Percentiles rank a stretch among this genome's conserved stretches.
Evolutionary conservation across 1,139 yeast species (phyloP).

Genomic region (Wickerhamiella infanticola): DNA sequence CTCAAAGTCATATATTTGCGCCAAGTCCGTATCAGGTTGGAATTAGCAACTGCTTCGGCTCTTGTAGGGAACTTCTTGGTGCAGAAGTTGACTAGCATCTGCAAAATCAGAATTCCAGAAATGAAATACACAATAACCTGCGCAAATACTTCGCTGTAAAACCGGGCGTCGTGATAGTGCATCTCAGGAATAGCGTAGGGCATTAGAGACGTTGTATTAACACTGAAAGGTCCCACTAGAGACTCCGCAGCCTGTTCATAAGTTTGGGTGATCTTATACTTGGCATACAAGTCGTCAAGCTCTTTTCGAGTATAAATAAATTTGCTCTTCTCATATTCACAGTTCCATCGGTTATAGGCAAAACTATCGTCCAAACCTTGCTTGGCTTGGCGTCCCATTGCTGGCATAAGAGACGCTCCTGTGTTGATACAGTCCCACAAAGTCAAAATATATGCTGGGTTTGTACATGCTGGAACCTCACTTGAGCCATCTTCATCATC

Average conservation of each 20-base stretch:
- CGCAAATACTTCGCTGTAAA: slow-evolving; percentile 2
- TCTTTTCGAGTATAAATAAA: neutral
- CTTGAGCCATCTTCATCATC: neutral
- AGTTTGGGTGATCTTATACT: neutral
- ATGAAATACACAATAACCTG: slow-evolving; percentile 6
- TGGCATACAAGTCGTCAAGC: neutral
- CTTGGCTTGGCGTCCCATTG: neutral
- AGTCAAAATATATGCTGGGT: neutral
- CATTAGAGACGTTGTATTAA: neutral
- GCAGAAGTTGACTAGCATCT: slow-evolving; percentile 5
- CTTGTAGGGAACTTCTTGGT: slow-evolving; percentile 2
- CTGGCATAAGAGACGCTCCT: neutral
- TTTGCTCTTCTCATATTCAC: neutral
- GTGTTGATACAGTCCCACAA: neutral
- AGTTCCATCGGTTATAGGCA: neutral
- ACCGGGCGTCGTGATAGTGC: neutral
- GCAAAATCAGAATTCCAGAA: slow-evolving; percentile 6
- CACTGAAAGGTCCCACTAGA: neutral
- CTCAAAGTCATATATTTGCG: slow-evolving; percentile 6
- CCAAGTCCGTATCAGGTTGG: neutral
- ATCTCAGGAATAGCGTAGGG: neutral
- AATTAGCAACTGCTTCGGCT: neutral
- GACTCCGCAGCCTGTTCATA: neutral
- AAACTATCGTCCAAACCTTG: neutral
- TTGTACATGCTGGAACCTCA: neutral